phyloP scores from a whole-genome alignment of 2,329 filamentous ascomycete genomes.

The Aureobasidium sp. region DNA sequence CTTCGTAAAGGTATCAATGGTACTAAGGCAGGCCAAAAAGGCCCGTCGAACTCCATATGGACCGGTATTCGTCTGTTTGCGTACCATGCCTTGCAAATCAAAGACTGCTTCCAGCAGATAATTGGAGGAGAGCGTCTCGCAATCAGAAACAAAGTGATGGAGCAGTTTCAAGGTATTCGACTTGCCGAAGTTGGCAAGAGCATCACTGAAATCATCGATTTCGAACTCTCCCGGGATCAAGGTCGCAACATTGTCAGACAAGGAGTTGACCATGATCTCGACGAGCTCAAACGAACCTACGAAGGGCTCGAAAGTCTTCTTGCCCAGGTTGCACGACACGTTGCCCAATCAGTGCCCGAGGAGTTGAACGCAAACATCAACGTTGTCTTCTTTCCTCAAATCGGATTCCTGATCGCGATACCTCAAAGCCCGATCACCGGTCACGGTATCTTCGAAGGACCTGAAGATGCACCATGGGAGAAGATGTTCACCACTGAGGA shows the following conservation, averaged over 20 bases:
- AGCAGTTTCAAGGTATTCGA: constrained; percentile 49
- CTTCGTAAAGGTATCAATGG: constrained; percentile 69
- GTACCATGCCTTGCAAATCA: constrained; percentile 60
- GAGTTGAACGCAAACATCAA: constrained; percentile 50
- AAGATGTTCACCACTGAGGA: constrained; percentile 63
- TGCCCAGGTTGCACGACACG: constrained; percentile 54
- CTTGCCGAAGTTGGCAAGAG: constrained; percentile 60
- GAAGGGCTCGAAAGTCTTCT: constrained; percentile 70
- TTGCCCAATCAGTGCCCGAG: constrained; percentile 55
- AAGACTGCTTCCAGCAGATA: constrained; percentile 53
- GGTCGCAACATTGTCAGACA: constrained; percentile 63
- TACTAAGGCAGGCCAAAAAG: constrained; percentile 40
- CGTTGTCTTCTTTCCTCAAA: constrained; percentile 83
- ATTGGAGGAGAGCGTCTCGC: constrained; percentile 43
- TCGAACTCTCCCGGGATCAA: constrained; percentile 64
- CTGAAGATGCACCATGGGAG: constrained; percentile 59
- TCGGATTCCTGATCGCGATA: constrained; percentile 80
- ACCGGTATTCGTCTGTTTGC: constrained; percentile 64
- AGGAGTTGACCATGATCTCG: constrained; percentile 66
- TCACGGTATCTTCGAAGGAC: constrained; percentile 54
- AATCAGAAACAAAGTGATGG: constrained; percentile 50
- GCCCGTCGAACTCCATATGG: constrained; percentile 54
- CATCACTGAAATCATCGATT: constrained; percentile 70
- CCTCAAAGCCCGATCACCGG: constrained; percentile 52
- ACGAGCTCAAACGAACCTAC: constrained; percentile 68